A percentile compares a stretch with the other conserved stretches of the same genome.
Evolutionary conservation across 345 rosid species (phyloP).

Genomic region (Camelina hispida): DNA sequence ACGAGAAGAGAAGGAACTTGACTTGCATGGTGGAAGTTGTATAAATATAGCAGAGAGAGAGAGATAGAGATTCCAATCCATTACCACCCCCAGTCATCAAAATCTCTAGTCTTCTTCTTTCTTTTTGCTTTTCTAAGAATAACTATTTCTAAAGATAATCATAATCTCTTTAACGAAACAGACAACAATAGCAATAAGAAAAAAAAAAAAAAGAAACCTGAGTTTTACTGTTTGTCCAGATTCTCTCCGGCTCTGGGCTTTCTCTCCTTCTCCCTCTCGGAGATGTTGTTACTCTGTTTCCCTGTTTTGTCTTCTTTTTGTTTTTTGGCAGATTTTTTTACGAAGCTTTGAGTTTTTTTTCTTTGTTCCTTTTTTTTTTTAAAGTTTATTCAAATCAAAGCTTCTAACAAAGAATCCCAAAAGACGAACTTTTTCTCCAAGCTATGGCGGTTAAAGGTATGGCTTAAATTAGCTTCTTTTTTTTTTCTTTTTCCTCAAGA

Average conservation of each 20-base stretch:
- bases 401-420: conserved; percentile 21
- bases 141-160: conserved; percentile 53
- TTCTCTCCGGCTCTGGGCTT: conserved; percentile 35
- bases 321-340: conserved; percentile 19
- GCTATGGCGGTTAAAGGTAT: conserved; percentile 47
- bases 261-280: conserved; percentile 19
- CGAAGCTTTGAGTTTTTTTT: conserved; percentile 26
- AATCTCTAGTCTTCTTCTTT: conserved; percentile 4
- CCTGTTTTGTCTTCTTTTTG: conserved; percentile 10
- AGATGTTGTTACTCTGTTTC: conserved; percentile 40
- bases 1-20: conserved; percentile 7
- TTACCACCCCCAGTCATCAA: conserved; percentile 27
- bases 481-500: not conserved
- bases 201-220: conserved; percentile 19
- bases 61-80: conserved; percentile 37
- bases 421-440: not conserved
- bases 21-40: conserved; percentile 43
- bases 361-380: not conserved
- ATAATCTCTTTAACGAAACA: conserved; percentile 11
- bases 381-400: conserved; percentile 34
- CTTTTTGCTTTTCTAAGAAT: conserved; percentile 44
- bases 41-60: conserved; percentile 52
- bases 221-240: conserved; percentile 30
- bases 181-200: conserved; percentile 1
- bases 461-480: not conserved